A percentile compares a stretch with the other conserved stretches of the same genome.
phyloP scores from a whole-genome alignment of 352 stramenopile genomes.

The Globisporangium parvum region DNA sequence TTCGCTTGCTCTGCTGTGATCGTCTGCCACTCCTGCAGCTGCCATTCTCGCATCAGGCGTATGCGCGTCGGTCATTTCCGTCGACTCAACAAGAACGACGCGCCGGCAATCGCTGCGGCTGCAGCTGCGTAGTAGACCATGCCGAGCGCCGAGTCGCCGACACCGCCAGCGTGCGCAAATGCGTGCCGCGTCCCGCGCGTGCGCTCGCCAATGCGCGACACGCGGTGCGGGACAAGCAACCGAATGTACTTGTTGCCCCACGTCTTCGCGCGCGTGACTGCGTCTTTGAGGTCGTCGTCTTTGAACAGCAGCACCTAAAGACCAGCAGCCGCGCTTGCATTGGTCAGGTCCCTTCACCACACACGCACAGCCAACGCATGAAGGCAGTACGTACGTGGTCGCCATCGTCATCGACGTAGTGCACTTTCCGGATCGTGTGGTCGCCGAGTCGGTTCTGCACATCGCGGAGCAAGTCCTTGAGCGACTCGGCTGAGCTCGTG shows the following conservation, averaged over 20 bases:
- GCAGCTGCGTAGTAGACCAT: slow-evolving; percentile 79
- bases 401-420: slow-evolving; percentile 80
- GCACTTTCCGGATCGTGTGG: slow-evolving; percentile 65
- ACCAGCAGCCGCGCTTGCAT: slow-evolving; percentile 1
- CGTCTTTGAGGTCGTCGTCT: slow-evolving; percentile 76
- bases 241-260: slow-evolving; percentile 85
- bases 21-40: background rate
- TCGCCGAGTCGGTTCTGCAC: slow-evolving; percentile 71
- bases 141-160: slow-evolving; percentile 47
- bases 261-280: slow-evolving; percentile 63
- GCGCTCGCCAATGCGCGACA: slow-evolving; percentile 21
- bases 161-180: slow-evolving; percentile 25
- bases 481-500: slow-evolving; percentile 69
- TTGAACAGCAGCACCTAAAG: slow-evolving; percentile 65
- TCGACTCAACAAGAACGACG: slow-evolving; percentile 74
- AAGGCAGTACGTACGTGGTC: slow-evolving; percentile 32
- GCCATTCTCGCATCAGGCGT: background rate
- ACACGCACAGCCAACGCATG: background rate
- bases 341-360: background rate
- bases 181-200: slow-evolving; percentile 26
- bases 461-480: slow-evolving; percentile 64
- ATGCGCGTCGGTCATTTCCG: slow-evolving; percentile 30
- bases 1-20: background rate
- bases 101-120: slow-evolving; percentile 65
- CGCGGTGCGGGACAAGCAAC: slow-evolving; percentile 52